phyloP scores from a whole-genome alignment of 106 monocot genomes.

The Amphibolis antarctica region DNA sequence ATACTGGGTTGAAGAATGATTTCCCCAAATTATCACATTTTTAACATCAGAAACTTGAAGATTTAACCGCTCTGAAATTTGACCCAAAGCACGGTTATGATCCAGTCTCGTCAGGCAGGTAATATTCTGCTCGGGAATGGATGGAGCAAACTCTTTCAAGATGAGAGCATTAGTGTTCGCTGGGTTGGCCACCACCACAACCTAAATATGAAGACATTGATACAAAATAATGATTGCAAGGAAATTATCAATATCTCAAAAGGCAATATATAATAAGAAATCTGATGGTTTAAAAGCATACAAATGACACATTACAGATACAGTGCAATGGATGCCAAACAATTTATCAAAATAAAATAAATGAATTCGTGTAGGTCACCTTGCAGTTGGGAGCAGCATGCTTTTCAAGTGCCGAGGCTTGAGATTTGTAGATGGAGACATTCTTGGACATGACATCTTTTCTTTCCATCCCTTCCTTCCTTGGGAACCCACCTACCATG shows the following conservation, averaged over 20 bases:
- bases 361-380: constrained; percentile 14
- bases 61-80: constrained; percentile 62
- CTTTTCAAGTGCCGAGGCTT: constrained; percentile 73
- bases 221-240: too few relatives aligned
- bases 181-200: constrained; percentile 76
- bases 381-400: constrained; percentile 84
- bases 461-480: constrained; percentile 90
- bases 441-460: constrained; percentile 97
- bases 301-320: too few relatives aligned
- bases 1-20: constrained; percentile 30
- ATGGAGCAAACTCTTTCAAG: constrained; percentile 79
- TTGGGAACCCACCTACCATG: constrained; percentile 88
- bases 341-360: neutral
- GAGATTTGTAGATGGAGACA: constrained; percentile 87
- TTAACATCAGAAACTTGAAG: constrained; percentile 43
- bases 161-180: constrained; percentile 87
- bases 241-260: neutral
- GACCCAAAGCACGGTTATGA: constrained; percentile 80
- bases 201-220: constrained; percentile 25
- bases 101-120: constrained; percentile 78
- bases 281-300: neutral
- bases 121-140: constrained; percentile 76
- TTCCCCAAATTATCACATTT: constrained; percentile 30
- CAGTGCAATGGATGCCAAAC: too few relatives aligned
- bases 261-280: neutral